phyloP scores from a whole-genome alignment of 1,139 yeast genomes.

The Diutina sp. region DNA sequence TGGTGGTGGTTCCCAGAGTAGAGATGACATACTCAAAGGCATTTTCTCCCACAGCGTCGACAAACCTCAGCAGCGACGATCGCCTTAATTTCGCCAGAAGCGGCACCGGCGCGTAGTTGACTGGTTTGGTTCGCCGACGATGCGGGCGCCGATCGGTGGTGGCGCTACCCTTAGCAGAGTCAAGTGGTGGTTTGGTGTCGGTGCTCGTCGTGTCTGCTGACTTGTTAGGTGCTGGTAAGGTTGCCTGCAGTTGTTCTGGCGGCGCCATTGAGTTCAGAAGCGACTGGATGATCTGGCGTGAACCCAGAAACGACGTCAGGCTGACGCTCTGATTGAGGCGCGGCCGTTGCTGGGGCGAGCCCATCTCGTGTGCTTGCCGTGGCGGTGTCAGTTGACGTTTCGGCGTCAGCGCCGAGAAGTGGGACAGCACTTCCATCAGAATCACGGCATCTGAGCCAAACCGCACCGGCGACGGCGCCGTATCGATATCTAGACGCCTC shows the following conservation, averaged over 20 bases:
- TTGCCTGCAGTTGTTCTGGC: background rate
- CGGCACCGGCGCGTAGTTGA: background rate
- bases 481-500: background rate
- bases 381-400: background rate
- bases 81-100: slow-evolving; percentile 1
- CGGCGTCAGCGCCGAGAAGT: background rate
- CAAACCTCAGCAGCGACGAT: background rate
- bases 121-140: background rate
- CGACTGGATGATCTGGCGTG: background rate
- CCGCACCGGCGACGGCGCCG: background rate
- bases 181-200: background rate
- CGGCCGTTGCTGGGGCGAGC: background rate
- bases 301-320: background rate
- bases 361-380: background rate
- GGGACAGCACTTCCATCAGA: background rate
- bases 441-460: background rate
- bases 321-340: background rate
- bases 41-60: background rate
- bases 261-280: background rate
- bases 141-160: background rate
- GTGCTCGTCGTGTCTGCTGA: background rate
- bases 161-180: background rate
- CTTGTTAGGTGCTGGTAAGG: background rate
- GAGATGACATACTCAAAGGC: background rate
- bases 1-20: background rate